Evolutionary conservation across 176 grass and related monocot species (phyloP).

Genomic region (Typha latifolia): DNA sequence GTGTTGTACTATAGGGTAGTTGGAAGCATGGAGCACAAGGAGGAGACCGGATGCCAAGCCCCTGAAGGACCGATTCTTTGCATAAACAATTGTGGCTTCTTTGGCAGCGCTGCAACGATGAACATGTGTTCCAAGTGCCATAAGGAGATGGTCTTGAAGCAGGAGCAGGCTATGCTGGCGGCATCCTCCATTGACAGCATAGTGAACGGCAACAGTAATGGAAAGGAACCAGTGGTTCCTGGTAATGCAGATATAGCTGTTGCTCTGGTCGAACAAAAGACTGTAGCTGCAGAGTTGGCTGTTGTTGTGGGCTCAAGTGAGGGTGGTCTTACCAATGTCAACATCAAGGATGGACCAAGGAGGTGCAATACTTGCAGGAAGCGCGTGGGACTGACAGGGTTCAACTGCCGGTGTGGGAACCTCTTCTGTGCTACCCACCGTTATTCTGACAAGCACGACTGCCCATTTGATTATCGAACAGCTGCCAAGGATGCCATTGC

Average conservation of each 20-base stretch:
- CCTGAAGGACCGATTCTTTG: slow-evolving; percentile 79
- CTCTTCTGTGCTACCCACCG: slow-evolving; percentile 60
- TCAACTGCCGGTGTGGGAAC: slow-evolving; percentile 87
- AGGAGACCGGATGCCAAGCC: slow-evolving; percentile 74
- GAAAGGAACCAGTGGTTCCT: slow-evolving; percentile 30
- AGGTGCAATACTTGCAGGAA: slow-evolving; percentile 66
- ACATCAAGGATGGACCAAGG: slow-evolving; percentile 65
- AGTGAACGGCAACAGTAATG: slow-evolving; percentile 46
- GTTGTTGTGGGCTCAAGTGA: slow-evolving; percentile 25
- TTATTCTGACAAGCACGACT: slow-evolving; percentile 85
- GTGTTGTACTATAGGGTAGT: slow-evolving; percentile 1
- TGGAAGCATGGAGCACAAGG: slow-evolving; percentile 75
- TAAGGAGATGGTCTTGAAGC: slow-evolving; percentile 72
- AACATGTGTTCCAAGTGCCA: slow-evolving; percentile 99
- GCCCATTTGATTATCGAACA: slow-evolving; percentile 75
- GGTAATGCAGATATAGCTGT: slow-evolving; percentile 21
- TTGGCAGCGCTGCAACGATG: slow-evolving; percentile 68
- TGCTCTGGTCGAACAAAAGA: slow-evolving; percentile 35
- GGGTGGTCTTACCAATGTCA: slow-evolving; percentile 15
- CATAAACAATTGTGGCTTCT: slow-evolving; percentile 97
- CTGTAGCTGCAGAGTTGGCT: slow-evolving; percentile 7
- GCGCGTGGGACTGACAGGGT: slow-evolving; percentile 72
- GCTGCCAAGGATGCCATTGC: slow-evolving; percentile 83
- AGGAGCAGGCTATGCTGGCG: slow-evolving; percentile 63
- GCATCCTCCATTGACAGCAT: slow-evolving; percentile 78